Evolutionary conservation across 352 stramenopile species (phyloP).

Genomic region (Discostella stelligera): DNA sequence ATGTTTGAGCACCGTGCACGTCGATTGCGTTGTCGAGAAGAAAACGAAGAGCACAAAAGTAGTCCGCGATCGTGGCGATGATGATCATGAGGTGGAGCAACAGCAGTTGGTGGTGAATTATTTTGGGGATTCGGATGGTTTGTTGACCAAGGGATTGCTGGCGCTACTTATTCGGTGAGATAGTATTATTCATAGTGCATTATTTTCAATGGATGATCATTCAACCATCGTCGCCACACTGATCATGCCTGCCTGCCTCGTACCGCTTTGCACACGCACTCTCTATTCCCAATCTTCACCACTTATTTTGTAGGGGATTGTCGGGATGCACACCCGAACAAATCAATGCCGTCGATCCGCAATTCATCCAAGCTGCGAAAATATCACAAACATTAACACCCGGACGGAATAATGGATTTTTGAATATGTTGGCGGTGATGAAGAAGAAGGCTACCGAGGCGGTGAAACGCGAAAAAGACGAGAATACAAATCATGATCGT

Average conservation of each 20-base stretch:
- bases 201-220: no score
- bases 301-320: constrained; percentile 54
- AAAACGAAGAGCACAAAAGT: background rate
- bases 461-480: constrained; percentile 17
- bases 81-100: constrained; percentile 23
- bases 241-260: no score
- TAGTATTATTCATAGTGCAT: no score
- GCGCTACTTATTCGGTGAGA: constrained; percentile 74
- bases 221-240: no score
- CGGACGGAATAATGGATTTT: constrained; percentile 84
- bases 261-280: no score
- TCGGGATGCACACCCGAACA: constrained; percentile 69
- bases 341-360: constrained; percentile 74
- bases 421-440: constrained; percentile 84
- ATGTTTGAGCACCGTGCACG: constrained; percentile 79
- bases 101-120: constrained; percentile 65
- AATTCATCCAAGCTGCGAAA: constrained; percentile 75
- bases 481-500: background rate
- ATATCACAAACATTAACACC: constrained; percentile 82
- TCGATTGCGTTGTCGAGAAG: constrained; percentile 58
- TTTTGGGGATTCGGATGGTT: constrained; percentile 79
- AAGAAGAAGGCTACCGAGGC: constrained; percentile 71
- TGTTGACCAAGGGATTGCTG: constrained; percentile 82
- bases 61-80: no score
- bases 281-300: constrained; percentile 11